phyloP scores from a whole-genome alignment of 2,329 filamentous ascomycete genomes.

The Fusarium oligoseptatum region DNA sequence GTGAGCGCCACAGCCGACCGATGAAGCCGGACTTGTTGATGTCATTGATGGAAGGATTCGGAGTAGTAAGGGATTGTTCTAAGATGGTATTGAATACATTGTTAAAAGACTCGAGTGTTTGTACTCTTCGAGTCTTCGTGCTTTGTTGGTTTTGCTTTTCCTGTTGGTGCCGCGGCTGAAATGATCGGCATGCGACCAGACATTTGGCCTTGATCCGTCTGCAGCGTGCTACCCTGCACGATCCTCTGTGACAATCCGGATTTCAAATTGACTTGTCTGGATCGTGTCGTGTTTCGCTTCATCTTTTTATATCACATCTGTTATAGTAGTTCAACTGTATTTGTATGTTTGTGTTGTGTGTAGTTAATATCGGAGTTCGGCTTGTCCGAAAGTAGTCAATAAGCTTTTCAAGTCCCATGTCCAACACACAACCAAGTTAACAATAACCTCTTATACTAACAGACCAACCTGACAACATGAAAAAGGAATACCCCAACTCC shows the following conservation, averaged over 20 bases:
- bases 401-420: neutral
- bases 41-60: slow-evolving; percentile 1
- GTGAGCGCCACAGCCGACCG: slow-evolving; percentile 25
- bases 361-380: neutral
- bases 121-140: neutral
- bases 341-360: neutral
- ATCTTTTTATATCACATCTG: neutral
- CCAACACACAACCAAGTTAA: neutral
- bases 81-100: neutral
- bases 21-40: slow-evolving; percentile 3
- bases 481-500: neutral
- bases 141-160: slow-evolving; percentile 4
- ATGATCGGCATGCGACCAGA: neutral
- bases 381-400: neutral
- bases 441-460: too few relatives aligned
- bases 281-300: neutral
- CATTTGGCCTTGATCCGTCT: neutral
- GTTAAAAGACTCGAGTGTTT: neutral
- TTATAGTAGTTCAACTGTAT: neutral
- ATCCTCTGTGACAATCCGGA: neutral
- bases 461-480: neutral
- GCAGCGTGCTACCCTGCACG: slow-evolving; percentile 3
- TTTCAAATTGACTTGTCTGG: neutral
- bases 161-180: slow-evolving; percentile 3
- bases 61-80: neutral